Conservation (phyloP, 2,329 filamentous ascomycete species). For the Thyridium curvatum region DNA sequence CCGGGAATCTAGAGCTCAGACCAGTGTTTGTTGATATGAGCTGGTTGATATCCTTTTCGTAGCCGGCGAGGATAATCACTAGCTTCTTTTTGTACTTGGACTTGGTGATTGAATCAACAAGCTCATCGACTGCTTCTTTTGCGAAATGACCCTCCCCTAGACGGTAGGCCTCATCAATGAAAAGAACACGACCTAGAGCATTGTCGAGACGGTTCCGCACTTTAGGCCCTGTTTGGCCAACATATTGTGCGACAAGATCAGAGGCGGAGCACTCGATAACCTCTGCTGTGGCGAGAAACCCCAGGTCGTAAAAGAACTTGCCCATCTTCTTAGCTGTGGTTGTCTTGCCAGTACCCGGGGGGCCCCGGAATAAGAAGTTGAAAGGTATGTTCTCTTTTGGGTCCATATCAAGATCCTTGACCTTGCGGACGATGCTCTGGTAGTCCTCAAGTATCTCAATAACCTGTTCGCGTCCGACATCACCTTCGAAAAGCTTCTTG, state of each 20-base stretch:
- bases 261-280: conserved; percentile 62
- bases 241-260: conserved; percentile 61
- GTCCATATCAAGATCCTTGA: conserved; percentile 46
- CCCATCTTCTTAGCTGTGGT: conserved; percentile 69
- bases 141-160: conserved; percentile 52
- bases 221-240: conserved; percentile 66
- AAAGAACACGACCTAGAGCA: conserved; percentile 59
- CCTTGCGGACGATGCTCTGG: conserved; percentile 42
- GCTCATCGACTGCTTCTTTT: conserved; percentile 47
- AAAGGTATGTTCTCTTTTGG: conserved; percentile 55
- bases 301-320: conserved; percentile 69
- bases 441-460: conserved; percentile 48
- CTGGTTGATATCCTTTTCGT: conserved; percentile 58
- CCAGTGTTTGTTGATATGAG: conserved; percentile 57
- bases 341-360: conserved; percentile 60
- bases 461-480: conserved; percentile 51
- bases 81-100: conserved; percentile 51
- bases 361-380: conserved; percentile 63
- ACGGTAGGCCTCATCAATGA: conserved; percentile 69
- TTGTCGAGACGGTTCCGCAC: conserved; percentile 53
- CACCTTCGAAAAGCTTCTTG: conserved; percentile 47
- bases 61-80: conserved; percentile 64
- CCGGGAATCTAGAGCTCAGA: conserved; percentile 58
- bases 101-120: conserved; percentile 47
- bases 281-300: conserved; percentile 52